These are phyloP conservation scores for Lactarius psammicola DNA, from an alignment of 768 basidiomycete genomes.

Conservation along the genomic window DNA sequence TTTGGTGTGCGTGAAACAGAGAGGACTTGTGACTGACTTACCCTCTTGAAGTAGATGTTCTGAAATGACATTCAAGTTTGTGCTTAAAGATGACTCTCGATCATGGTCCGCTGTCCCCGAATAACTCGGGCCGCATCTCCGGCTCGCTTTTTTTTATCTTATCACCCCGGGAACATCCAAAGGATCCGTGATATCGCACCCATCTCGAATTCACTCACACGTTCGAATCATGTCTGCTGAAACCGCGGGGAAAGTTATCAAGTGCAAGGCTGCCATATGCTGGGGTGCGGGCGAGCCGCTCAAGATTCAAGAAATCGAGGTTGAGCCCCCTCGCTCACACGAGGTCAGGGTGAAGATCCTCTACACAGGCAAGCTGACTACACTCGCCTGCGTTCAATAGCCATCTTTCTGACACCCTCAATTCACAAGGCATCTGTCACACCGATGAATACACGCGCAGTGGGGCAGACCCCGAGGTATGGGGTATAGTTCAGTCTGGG, in stretches of 20 bases:
- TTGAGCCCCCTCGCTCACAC: slow-evolving; percentile 83
- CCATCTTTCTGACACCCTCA: background rate
- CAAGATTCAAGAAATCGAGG: slow-evolving; percentile 88
- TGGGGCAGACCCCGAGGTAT: slow-evolving; percentile 91
- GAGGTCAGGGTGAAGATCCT: slow-evolving; percentile 95
- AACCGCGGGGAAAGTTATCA: slow-evolving; percentile 74
- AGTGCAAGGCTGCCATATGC: slow-evolving; percentile 91
- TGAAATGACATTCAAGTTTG: slow-evolving; percentile 58
- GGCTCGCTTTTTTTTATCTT: background rate
- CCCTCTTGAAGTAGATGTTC: slow-evolving; percentile 89
- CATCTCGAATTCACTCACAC: background rate
- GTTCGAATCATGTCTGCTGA: slow-evolving; percentile 59
- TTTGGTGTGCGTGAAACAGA: background rate
- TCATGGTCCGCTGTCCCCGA: background rate
- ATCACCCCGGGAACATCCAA: background rate
- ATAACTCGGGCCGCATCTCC: background rate
- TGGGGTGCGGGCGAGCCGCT: slow-evolving; percentile 91
- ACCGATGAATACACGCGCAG: slow-evolving; percentile 98
- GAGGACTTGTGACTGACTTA: slow-evolving; percentile 40
- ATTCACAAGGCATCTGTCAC: slow-evolving; percentile 81
- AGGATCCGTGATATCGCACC: no score
- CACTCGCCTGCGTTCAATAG: background rate
- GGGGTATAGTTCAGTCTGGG: background rate
- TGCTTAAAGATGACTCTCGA: background rate
- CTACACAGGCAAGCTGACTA: slow-evolving; percentile 65